Evolutionary conservation across 768 basidiomycete genomes (phyloP).

Genomic region (Paxillus involutus): DNA sequence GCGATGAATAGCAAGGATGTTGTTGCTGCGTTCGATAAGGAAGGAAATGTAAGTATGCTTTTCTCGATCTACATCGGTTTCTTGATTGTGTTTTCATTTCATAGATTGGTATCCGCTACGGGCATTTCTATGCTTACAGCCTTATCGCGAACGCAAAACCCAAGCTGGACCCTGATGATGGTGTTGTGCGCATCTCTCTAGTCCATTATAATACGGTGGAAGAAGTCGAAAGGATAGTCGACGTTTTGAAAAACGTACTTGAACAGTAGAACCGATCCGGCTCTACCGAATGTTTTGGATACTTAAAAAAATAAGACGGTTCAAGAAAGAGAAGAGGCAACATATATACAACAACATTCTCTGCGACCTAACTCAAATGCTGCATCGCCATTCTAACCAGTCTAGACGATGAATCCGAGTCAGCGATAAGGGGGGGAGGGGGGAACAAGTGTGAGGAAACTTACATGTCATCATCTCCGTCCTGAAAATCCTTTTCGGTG

Average conservation of each 20-base stretch:
- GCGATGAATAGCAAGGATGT: conserved; percentile 61
- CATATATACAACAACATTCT: too few relatives aligned
- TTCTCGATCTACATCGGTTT: not conserved
- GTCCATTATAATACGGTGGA: conserved; percentile 80
- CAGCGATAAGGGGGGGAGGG: too few relatives aligned
- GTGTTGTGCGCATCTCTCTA: conserved; percentile 71
- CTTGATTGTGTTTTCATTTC: not conserved
- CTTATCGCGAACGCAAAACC: conserved; percentile 54
- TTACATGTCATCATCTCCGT: too few relatives aligned
- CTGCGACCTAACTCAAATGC: too few relatives aligned
- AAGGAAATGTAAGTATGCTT: conserved; percentile 52
- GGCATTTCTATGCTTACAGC: conserved; percentile 77
- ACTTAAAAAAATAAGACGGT: too few relatives aligned
- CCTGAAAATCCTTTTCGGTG: too few relatives aligned
- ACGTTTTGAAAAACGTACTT: conserved; percentile 52
- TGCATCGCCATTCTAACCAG: too few relatives aligned
- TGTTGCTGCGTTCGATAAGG: conserved; percentile 63
- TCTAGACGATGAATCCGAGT: too few relatives aligned
- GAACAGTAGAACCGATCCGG: conserved; percentile 8
- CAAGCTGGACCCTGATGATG: conserved; percentile 59
- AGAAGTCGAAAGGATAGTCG: conserved; percentile 63
- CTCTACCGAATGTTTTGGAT: not conserved
- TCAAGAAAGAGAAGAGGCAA: too few relatives aligned
- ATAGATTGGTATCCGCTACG: conserved; percentile 76
- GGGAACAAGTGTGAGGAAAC: too few relatives aligned